These are phyloP conservation scores for Rhodotorula sp. DNA, from an alignment of 1,284 basidiomycete genomes.

Conservation along the genomic window DNA sequence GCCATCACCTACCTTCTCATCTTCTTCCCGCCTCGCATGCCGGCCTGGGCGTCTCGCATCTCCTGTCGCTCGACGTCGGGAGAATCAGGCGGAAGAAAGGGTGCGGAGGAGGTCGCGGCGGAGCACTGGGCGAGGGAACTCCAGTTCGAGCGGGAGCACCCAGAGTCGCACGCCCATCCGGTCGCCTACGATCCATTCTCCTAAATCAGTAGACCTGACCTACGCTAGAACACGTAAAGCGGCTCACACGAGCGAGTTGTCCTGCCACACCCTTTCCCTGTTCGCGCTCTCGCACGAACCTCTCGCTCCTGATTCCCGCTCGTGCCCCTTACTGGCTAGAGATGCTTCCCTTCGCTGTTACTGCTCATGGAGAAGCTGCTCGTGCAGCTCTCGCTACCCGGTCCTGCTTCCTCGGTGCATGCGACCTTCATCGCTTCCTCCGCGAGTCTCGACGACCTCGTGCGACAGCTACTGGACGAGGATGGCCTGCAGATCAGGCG, in stretches of 20 bases:
- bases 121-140: constrained; percentile 24
- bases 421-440: constrained; percentile 19
- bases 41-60: background rate
- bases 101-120: constrained; percentile 23
- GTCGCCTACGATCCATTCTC: constrained; percentile 8
- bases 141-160: constrained; percentile 2
- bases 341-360: too few relatives aligned
- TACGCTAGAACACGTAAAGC: background rate
- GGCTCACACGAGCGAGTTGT: background rate
- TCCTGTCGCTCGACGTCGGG: background rate
- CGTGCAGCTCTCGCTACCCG: constrained; percentile 30
- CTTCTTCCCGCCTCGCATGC: constrained; percentile 28
- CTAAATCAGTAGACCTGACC: background rate
- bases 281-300: background rate
- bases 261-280: background rate
- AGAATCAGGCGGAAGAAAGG: background rate
- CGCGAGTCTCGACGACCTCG: constrained; percentile 20
- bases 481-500: constrained; percentile 26
- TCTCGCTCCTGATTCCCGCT: background rate
- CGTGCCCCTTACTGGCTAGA: background rate
- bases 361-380: constrained; percentile 22
- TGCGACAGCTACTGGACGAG: constrained; percentile 24
- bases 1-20: constrained; percentile 31
- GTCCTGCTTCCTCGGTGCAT: constrained; percentile 16
- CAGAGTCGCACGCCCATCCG: background rate